A percentile compares a stretch with the other conserved stretches of the same genome.
Conservation (phyloP, 768 basidiomycete genomes). For the Flagelloscypha sp. region DNA sequence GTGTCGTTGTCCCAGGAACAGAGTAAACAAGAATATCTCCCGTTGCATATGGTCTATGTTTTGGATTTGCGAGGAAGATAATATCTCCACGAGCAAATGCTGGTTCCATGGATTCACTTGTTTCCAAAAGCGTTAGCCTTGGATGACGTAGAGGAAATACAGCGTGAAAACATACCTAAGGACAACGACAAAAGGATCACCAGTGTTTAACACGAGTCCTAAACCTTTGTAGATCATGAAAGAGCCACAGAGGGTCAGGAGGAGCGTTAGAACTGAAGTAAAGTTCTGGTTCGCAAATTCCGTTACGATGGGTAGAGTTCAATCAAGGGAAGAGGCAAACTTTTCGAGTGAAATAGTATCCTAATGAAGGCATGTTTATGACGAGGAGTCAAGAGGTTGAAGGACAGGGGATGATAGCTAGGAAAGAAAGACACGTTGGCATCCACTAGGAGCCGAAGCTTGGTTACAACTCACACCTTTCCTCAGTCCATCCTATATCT, state of each 20-base stretch:
- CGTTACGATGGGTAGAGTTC: too few relatives aligned
- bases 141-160: background rate
- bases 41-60: slow-evolving; percentile 26
- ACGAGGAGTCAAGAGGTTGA: too few relatives aligned
- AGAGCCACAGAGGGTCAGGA: too few relatives aligned
- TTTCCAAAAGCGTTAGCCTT: slow-evolving; percentile 2
- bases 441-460: too few relatives aligned
- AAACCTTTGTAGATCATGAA: slow-evolving; percentile 44
- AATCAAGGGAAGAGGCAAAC: too few relatives aligned
- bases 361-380: too few relatives aligned
- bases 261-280: slow-evolving; percentile 81
- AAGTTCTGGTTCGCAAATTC: too few relatives aligned
- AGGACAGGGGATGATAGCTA: too few relatives aligned
- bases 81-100: slow-evolving; percentile 44
- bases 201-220: slow-evolving; percentile 38
- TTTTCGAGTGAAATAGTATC: too few relatives aligned
- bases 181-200: slow-evolving; percentile 46
- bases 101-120: slow-evolving; percentile 41
- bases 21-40: slow-evolving; percentile 52
- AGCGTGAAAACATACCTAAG: slow-evolving; percentile 34
- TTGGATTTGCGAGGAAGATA: slow-evolving; percentile 39
- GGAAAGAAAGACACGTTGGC: too few relatives aligned
- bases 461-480: too few relatives aligned
- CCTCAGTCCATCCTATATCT: too few relatives aligned
- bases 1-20: slow-evolving; percentile 35